Conservation (phyloP, 1,284 basidiomycete genomes). For the Cutaneotrichosporon sp. region DNA sequence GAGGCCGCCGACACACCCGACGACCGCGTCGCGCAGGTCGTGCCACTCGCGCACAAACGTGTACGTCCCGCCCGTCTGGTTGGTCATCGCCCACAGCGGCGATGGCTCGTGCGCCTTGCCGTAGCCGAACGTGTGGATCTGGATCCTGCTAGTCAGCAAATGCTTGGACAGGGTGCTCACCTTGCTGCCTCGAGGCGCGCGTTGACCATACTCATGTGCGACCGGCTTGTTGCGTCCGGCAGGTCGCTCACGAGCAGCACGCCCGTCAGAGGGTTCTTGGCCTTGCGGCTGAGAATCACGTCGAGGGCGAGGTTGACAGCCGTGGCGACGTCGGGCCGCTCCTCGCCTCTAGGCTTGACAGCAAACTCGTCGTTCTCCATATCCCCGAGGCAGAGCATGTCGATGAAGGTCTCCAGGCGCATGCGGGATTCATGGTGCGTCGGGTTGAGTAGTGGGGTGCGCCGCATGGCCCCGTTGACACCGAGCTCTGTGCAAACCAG, state of each 20-base stretch:
- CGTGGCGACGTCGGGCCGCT: constrained; percentile 93
- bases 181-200: constrained; percentile 94
- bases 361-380: constrained; percentile 61
- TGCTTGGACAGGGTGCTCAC: constrained; percentile 34
- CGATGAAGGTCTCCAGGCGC: constrained; percentile 74
- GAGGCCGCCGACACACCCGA: constrained; percentile 90
- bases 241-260: constrained; percentile 91
- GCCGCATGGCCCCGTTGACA: constrained; percentile 70
- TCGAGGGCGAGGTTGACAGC: constrained; percentile 93
- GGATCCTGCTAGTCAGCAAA: constrained; percentile 58
- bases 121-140: constrained; percentile 95
- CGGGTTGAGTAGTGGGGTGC: constrained; percentile 80
- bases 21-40: constrained; percentile 81
- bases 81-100: constrained; percentile 98
- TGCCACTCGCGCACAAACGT: constrained; percentile 95
- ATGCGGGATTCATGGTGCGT: constrained; percentile 68
- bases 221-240: constrained; percentile 82
- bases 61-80: constrained; percentile 95
- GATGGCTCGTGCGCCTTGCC: constrained; percentile 95
- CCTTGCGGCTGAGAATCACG: constrained; percentile 87
- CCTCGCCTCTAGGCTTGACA: constrained; percentile 74
- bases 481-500: constrained; percentile 85
- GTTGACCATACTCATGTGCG: constrained; percentile 97
- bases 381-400: constrained; percentile 59
- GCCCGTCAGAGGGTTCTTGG: constrained; percentile 82